These are phyloP conservation scores for Chenopodium quinoa DNA, from an alignment of 148 eudicot species.

Conservation along the genomic window DNA sequence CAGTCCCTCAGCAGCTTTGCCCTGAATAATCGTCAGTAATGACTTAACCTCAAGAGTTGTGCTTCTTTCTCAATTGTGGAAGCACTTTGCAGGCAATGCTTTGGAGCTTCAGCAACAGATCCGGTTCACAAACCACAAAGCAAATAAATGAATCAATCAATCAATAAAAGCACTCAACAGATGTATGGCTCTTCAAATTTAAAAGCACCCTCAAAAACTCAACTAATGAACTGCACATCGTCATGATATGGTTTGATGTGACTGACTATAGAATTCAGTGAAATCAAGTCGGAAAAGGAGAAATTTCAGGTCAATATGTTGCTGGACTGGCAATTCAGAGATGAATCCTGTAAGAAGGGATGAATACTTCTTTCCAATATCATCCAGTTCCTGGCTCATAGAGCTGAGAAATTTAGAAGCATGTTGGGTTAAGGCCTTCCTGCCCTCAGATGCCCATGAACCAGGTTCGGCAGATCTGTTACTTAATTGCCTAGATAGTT, in stretches of 20 bases:
- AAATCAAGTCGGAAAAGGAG: constrained; percentile 92
- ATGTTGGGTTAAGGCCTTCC: constrained; percentile 76
- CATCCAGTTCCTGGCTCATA: constrained; percentile 74
- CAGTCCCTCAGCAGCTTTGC: constrained; percentile 1
- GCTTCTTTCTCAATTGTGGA: constrained; percentile 1
- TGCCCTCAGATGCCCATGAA: constrained; percentile 80
- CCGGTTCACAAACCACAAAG: neutral
- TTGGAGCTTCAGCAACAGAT: constrained; percentile 4
- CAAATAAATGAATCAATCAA: constrained; percentile 18
- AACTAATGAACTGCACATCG: neutral
- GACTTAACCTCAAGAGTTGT: constrained; percentile 4
- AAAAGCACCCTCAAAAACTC: constrained; percentile 9
- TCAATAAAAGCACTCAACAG: neutral
- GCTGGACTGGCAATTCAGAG: constrained; percentile 81
- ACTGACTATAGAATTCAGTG: constrained; percentile 78
- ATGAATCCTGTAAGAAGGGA: constrained; percentile 77
- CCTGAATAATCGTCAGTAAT: neutral
- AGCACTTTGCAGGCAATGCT: neutral
- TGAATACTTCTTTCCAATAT: constrained; percentile 70
- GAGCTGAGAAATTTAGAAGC: constrained; percentile 71
- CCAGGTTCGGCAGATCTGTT: constrained; percentile 58
- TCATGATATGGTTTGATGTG: constrained; percentile 35
- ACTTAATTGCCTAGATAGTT: constrained; percentile 32
- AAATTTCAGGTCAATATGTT: constrained; percentile 91
- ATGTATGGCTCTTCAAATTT: neutral